Evolutionary conservation across 169 alveolate genomes (phyloP), one percentile per base, ranked within the genome.

Genomic region (Plasmodium adleri): DNA sequence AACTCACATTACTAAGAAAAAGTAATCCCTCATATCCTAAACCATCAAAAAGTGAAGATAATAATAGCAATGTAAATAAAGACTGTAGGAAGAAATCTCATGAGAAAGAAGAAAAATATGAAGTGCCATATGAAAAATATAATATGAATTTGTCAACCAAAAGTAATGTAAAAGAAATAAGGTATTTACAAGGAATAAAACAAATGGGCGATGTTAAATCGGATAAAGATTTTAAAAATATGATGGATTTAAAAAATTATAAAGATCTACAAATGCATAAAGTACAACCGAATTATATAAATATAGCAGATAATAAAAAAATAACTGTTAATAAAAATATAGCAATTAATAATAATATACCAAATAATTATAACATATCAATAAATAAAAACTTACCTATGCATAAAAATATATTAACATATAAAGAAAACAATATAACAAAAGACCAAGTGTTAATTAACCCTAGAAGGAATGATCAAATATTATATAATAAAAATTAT

Each of bases 1-100:
- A 78, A 28, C 66, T 78, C 68, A 78, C 89, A n/a, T 71, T 78
- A 64, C 89, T 78, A 5, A 78, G 67, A 60, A 78, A 52, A n/a
- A 50, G 74, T 22, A 78, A 78, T 13, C 89, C 78, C n/a, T 17
- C 78, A 7, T 64, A 49, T 49, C 89, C 89, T 22, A 78, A 78
- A 28, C 47, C 64, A 7, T 62, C 70, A 39, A 78, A 78, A 59
- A 24, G n/a, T 20, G 32, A 58, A 28, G 66, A 15, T 13, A 20
- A 26, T n/a, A 78, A 24, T 24, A 71, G 10, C 47, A 66, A 78
- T 15, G 39, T 26, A 15, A 20, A 60, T 15, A 22, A 58, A 43
- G 59, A n/a, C n/a, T 12, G 10, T 13, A 17, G 32, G 17, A 22
- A 12, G 1, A 13, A 10, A 50, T 45, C 20, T 12, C 12, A 17